Conservation (phyloP, 139 green algal species). For the Picochlorum sp. region DNA sequence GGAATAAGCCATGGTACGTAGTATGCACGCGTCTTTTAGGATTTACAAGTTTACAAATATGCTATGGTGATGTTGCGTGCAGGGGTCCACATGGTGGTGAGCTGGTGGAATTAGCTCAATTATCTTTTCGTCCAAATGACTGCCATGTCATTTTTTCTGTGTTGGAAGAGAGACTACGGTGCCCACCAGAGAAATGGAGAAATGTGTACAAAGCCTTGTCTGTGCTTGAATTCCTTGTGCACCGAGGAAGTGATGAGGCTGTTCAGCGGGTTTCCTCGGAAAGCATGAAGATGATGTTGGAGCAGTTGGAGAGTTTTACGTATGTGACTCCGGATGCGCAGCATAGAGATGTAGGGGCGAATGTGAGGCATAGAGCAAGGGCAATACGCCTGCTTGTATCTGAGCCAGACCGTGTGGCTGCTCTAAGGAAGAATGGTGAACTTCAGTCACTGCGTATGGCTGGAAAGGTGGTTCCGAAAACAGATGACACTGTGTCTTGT, state of each 20-base stretch:
- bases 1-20: slow-evolving; percentile 56
- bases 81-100: slow-evolving; percentile 54
- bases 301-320: slow-evolving; percentile 57
- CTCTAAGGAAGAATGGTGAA: slow-evolving; percentile 29
- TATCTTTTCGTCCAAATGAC: slow-evolving; percentile 35
- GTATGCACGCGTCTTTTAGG: not conserved
- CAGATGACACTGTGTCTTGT: not conserved
- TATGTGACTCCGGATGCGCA: slow-evolving; percentile 39
- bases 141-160: slow-evolving; percentile 60
- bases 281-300: slow-evolving; percentile 1
- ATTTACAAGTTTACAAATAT: not conserved
- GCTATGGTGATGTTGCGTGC: not conserved
- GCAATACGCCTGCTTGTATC: slow-evolving; percentile 49
- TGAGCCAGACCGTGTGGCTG: slow-evolving; percentile 34
- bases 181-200: slow-evolving; percentile 59
- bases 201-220: slow-evolving; percentile 80
- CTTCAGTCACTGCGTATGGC: slow-evolving; percentile 9
- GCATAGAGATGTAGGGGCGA: slow-evolving; percentile 68
- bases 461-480: not conserved
- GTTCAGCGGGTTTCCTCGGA: slow-evolving; percentile 5
- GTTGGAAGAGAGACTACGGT: slow-evolving; percentile 52
- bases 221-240: slow-evolving; percentile 75
- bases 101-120: slow-evolving; percentile 56
- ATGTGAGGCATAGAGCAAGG: slow-evolving; percentile 68
- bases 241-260: slow-evolving; percentile 40